Evolutionary conservation across 768 basidiomycete species (phyloP), one percentile per base, ranked within the genome.

Genomic region (Mycena sanguinolenta): DNA sequence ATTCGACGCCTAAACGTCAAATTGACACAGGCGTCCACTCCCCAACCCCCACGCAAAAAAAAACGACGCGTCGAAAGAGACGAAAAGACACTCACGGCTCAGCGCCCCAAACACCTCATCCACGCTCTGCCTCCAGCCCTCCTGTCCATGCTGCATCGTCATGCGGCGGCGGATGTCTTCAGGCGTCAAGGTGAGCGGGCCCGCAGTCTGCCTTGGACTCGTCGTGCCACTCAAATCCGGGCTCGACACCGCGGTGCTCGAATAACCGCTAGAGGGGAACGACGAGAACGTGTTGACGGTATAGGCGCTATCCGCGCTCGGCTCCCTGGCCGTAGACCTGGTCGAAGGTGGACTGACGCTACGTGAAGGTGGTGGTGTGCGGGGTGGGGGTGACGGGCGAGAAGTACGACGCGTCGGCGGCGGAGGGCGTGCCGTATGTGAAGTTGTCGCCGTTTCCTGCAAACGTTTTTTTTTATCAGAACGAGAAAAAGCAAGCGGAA

Each of bases 71-170:
- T n/a, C n/a, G 57, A 58, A n/a, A 28, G 17, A 42, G 34, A 49
- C 53, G 12, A 39, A 53, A 19, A 52, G 58, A 44, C 32, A 85
- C 92, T 75, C 77, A 93, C 92, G 81, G 63, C 84, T 85, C 57
- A 94, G 82, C 19, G 93, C 93, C 4, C 92, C 91, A 82, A 91
- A 85, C 19, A 93, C 83, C 32, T 90, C 91, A 32, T 38, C 36
- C 36, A 38, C 36, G 36, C 36, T 38, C n/a, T n/a, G n/a, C n/a
- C n/a, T n/a, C n/a, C n/a, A n/a, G n/a, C n/a, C n/a, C n/a, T n/a
- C n/a, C n/a, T n/a, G n/a, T n/a, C n/a, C n/a, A n/a, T n/a, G n/a
- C n/a, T n/a, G n/a, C n/a, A n/a, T n/a, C n/a, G n/a, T n/a, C n/a
- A n/a, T n/a, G n/a, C n/a, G n/a, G n/a, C n/a, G n/a, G n/a, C n/a